These are phyloP conservation scores for Pythium dissimile DNA, from an alignment of 352 stramenopile genomes.

Conservation along the genomic window DNA sequence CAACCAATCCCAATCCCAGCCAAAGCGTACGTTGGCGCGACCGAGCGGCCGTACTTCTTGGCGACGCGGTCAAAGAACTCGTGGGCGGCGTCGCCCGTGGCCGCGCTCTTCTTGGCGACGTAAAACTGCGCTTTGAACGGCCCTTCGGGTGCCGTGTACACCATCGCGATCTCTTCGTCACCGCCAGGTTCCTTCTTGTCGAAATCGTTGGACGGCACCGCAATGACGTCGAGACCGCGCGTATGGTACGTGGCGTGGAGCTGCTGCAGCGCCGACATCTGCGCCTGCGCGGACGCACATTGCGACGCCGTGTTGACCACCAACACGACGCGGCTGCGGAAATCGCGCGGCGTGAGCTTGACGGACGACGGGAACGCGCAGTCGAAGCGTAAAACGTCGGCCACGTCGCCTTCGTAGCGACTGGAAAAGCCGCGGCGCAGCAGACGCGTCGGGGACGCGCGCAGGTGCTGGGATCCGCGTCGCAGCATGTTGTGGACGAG, in stretches of 20 bases:
- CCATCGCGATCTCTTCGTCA: slow-evolving; percentile 34
- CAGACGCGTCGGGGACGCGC: not conserved
- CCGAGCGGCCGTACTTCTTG: slow-evolving; percentile 56
- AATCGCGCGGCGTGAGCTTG: slow-evolving; percentile 29
- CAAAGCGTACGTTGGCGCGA: slow-evolving; percentile 49
- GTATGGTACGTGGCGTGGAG: slow-evolving; percentile 46
- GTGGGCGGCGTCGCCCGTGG: slow-evolving; percentile 47
- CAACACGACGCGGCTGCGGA: slow-evolving; percentile 44
- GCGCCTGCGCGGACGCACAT: slow-evolving; percentile 37
- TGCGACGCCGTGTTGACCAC: slow-evolving; percentile 75
- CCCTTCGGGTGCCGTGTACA: slow-evolving; percentile 29
- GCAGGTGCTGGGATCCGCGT: not conserved
- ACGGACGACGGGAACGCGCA: slow-evolving; percentile 32
- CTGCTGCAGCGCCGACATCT: slow-evolving; percentile 50
- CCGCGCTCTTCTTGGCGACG: slow-evolving; percentile 43
- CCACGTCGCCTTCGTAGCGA: slow-evolving; percentile 34
- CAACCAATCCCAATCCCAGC: too few relatives aligned
- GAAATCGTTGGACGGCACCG: slow-evolving; percentile 73
- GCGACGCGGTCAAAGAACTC: slow-evolving; percentile 65
- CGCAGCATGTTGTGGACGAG: not conserved
- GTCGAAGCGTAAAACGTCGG: slow-evolving; percentile 37
- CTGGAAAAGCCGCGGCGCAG: slow-evolving; percentile 1
- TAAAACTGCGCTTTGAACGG: slow-evolving; percentile 46
- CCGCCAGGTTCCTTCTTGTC: slow-evolving; percentile 43
- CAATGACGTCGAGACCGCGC: slow-evolving; percentile 48